Percentiles rank a stretch among this genome's conserved stretches.
phyloP scores from a whole-genome alignment of 805 yeast species.

The Candida easanensis region DNA sequence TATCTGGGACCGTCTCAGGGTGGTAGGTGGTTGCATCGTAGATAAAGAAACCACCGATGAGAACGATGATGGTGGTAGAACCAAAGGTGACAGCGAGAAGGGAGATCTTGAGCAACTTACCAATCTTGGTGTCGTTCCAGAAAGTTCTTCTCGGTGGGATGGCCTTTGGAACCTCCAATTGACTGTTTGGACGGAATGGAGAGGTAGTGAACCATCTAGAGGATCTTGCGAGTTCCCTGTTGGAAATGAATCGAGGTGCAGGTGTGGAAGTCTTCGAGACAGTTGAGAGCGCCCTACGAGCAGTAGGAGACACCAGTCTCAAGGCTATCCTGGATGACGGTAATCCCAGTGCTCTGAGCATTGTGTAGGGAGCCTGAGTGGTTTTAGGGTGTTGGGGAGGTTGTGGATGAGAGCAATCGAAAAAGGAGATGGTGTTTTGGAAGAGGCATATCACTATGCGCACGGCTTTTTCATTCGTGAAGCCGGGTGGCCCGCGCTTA shows the following conservation, averaged over 20 bases:
- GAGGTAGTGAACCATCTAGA: conserved; percentile 8
- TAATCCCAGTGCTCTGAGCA: not conserved
- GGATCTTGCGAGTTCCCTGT: not conserved
- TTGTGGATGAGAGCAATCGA: not conserved
- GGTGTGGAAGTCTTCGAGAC: conserved; percentile 1
- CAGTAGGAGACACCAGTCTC: not conserved
- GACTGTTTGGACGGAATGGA: conserved; percentile 1
- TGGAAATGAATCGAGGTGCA: conserved; percentile 6
- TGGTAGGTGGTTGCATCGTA: conserved; percentile 67
- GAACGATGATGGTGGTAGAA: conserved; percentile 38
- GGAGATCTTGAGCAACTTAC: conserved; percentile 33
- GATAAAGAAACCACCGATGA: conserved; percentile 51
- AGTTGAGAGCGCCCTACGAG: conserved; percentile 7
- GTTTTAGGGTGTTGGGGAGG: not conserved
- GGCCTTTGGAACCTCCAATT: conserved; percentile 20
- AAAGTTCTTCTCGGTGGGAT: conserved; percentile 24
- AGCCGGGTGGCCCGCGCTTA: not conserved
- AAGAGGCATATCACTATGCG: not conserved
- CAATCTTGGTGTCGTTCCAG: conserved; percentile 29
- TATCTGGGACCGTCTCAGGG: conserved; percentile 38
- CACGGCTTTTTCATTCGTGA: not conserved
- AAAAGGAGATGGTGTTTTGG: not conserved
- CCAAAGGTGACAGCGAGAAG: conserved; percentile 41
- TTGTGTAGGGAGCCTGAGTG: not conserved
- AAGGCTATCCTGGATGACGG: not conserved